Evolutionary conservation across 78 protist genomes (phyloP).

Genomic region (Dictyostelium firmibasis): DNA sequence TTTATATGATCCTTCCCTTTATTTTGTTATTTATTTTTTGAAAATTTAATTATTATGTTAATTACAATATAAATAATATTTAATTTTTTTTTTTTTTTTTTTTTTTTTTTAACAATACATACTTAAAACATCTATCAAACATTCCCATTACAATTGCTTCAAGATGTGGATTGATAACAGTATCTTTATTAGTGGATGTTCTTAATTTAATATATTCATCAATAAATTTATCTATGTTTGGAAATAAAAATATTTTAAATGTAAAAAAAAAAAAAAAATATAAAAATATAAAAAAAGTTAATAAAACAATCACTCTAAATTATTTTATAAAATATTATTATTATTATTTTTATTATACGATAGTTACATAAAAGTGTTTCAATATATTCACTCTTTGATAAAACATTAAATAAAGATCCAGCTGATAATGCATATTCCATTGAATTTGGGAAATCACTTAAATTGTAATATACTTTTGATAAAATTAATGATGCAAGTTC

Average conservation of each 20-base stretch:
- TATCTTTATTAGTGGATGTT: background rate
- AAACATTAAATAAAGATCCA: slow-evolving; percentile 89
- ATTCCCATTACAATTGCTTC: slow-evolving; percentile 88
- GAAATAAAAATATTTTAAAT: background rate
- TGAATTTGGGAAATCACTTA: slow-evolving; percentile 89
- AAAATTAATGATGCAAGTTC: slow-evolving; percentile 16
- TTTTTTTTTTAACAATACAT: background rate
- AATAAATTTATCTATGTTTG: slow-evolving; percentile 81
- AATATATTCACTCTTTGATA: slow-evolving; percentile 80
- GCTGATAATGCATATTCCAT: slow-evolving; percentile 93
- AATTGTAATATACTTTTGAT: slow-evolving; percentile 95
- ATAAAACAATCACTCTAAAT: background rate
- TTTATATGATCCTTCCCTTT: slow-evolving; percentile 82
- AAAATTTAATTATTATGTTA: background rate
- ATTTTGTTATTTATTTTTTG: too few species aligned
- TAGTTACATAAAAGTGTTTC: slow-evolving; percentile 79
- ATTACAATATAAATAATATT: background rate
- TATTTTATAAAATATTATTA: too few species aligned
- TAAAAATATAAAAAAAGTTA: too few species aligned
- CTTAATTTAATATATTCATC: slow-evolving; percentile 89
- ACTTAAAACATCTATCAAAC: slow-evolving; percentile 85
- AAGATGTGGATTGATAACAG: slow-evolving; percentile 81
- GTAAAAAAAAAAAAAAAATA: background rate
- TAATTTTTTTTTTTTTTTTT: background rate
- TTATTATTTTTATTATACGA: too few species aligned